A percentile compares a stretch with the other conserved stretches of the same genome.
phyloP scores from a whole-genome alignment of 75 land plant genomes.

The Picea sitchensis region DNA sequence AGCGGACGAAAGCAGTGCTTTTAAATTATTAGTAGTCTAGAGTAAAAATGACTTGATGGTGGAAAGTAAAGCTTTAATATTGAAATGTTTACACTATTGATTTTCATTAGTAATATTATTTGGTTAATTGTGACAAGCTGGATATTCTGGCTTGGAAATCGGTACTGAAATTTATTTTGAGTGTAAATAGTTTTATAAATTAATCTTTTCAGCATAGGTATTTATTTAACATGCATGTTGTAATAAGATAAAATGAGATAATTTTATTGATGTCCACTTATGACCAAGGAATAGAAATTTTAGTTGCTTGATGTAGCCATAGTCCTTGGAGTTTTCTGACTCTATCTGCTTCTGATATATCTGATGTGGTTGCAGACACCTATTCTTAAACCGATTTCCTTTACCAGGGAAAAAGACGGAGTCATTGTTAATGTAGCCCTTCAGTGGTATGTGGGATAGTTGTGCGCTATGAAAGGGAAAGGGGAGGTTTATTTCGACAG shows the following conservation, averaged over 20 bases:
- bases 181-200: neutral
- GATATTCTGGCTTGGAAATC: neutral
- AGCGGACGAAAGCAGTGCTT: neutral
- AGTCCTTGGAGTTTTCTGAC: neutral
- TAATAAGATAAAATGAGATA: too few species aligned
- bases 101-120: too few species aligned
- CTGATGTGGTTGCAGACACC: conserved; percentile 50
- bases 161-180: neutral
- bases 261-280: too few species aligned
- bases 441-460: conserved; percentile 66
- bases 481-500: neutral
- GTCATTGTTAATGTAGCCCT: conserved; percentile 77
- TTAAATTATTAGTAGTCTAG: neutral
- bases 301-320: neutral
- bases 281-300: neutral
- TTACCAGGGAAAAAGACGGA: conserved; percentile 71
- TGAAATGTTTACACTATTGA: neutral
- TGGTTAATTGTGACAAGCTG: neutral
- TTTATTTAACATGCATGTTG: too few species aligned
- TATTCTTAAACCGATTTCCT: conserved; percentile 78
- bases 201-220: too few species aligned
- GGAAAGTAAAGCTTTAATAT: neutral
- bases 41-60: neutral
- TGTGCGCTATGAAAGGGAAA: neutral
- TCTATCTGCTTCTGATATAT: neutral